Evolutionary conservation across 1,139 yeast species (phyloP), one percentile per base, ranked within the genome.

Genomic region (Debaryomycetaceae sp.): DNA sequence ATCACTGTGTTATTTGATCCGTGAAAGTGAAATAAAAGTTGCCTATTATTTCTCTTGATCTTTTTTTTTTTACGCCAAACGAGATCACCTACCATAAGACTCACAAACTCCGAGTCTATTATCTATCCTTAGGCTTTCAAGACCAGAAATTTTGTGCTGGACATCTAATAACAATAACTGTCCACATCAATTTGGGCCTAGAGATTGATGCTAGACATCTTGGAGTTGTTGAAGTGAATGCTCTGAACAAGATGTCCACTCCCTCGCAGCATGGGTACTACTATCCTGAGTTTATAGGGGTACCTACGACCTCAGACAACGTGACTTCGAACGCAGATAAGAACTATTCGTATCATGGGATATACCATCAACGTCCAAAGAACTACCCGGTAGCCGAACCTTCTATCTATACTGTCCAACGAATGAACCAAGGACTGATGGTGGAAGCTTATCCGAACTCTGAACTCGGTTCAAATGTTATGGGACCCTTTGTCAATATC

Each of bases 351-450:
- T 31, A n/a, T 3, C 27, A 37, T 7, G 34, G 36, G 17, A 9
- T 38, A 29, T 38, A 20, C 34, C 24, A 23, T 34, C 6, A 34
- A 39, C 46, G 48, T 41, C 44, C 43, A 36, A 55, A 53, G 42
- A 44, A 43, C 39, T 49, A 42, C 43, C 33, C 48, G 24, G 42
- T 51, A 34, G 14, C 36, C 20, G 57, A 54, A 31, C 44, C 49
- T 9, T 44, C 40, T 31, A 44, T 53, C 31, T 51, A 51, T 37
- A 38, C 54, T 20, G 39, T 51, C 6, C 57, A 49, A 40, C 53
- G 48, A 29, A 46, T 49, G 14, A 51, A 50, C 37, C 49, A 38
- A 33, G 35, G 34, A 24, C 40, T 40, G 8, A 14, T 45, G 6
- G 54, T 49, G 35, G 54, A 47, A 24, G 52, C 49, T 24, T 45